Evolutionary conservation across 768 basidiomycete species (phyloP).

Genomic region (Hericium erinaceus): DNA sequence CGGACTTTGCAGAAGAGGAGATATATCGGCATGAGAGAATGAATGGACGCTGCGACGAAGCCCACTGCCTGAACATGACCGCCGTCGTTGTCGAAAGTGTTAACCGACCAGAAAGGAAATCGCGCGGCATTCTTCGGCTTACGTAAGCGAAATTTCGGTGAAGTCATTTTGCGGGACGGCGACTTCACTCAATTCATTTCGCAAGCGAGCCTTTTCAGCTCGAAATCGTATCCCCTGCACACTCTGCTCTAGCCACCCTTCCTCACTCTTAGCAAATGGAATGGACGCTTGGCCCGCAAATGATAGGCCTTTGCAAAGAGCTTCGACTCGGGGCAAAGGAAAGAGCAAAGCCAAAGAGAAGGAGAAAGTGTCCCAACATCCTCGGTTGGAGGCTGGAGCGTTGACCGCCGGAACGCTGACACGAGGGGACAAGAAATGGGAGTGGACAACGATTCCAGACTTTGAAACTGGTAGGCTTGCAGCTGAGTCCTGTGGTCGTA

Average conservation of each 20-base stretch:
- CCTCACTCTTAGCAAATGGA: constrained; percentile 1
- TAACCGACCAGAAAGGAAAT: background rate
- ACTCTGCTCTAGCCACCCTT: too few relatives aligned
- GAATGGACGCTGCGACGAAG: constrained; percentile 30
- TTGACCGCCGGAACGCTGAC: constrained; percentile 48
- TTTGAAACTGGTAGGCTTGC: constrained; percentile 18
- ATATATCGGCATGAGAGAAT: constrained; percentile 34
- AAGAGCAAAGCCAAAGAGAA: constrained; percentile 25
- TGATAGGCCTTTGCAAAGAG: background rate
- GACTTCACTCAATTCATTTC: too few relatives aligned
- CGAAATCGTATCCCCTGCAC: too few relatives aligned
- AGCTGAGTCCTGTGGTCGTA: background rate
- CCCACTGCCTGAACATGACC: constrained; percentile 36
- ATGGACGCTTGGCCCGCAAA: constrained; percentile 10
- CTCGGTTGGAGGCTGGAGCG: constrained; percentile 47
- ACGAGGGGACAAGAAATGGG: constrained; percentile 31
- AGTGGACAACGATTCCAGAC: constrained; percentile 42
- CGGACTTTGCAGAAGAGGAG: constrained; percentile 27
- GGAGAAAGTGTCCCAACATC: constrained; percentile 30
- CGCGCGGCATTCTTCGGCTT: too few relatives aligned
- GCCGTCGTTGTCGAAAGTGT: background rate
- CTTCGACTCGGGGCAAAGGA: background rate
- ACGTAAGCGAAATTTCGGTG: too few relatives aligned
- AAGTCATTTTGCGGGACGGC: too few relatives aligned
- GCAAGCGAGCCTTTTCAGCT: too few relatives aligned